A percentile compares a stretch with the other conserved stretches of the same genome.
Evolutionary conservation across 352 stramenopile species (phyloP).

Genomic region (Globisporangium okanoganense): DNA sequence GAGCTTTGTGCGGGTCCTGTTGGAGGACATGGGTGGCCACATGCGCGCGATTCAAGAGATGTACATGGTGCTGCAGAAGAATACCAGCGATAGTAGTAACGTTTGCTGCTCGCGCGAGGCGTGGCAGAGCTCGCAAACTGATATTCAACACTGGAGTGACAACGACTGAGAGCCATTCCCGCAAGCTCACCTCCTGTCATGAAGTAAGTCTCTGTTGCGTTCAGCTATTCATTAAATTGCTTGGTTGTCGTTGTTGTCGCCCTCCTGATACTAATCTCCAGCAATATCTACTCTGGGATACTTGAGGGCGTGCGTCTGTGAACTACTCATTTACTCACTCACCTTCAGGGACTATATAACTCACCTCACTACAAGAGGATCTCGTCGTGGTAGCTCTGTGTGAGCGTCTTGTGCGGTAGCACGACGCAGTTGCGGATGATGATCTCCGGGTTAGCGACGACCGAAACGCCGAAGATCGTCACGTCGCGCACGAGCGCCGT

Average conservation of each 20-base stretch:
- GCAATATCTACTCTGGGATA: conserved; percentile 3
- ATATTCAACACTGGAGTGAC: not conserved
- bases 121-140: not conserved
- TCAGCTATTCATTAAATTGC: not conserved
- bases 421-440: conserved; percentile 91
- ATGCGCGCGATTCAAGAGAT: too few relatives aligned
- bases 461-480: conserved; percentile 86
- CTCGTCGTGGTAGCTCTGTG: conserved; percentile 87
- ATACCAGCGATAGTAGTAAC: not conserved
- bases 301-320: not conserved
- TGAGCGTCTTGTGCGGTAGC: conserved; percentile 84
- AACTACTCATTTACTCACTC: not conserved
- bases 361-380: conserved; percentile 68
- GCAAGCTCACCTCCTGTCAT: not conserved
- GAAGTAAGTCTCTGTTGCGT: not conserved
- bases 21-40: too few relatives aligned
- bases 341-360: too few relatives aligned
- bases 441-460: conserved; percentile 83
- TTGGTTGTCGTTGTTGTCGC: not conserved
- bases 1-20: too few relatives aligned
- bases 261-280: conserved; percentile 2
- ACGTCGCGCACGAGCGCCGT: conserved; percentile 82
- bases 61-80: too few relatives aligned
- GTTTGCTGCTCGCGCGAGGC: not conserved
- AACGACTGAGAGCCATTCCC: not conserved